These are phyloP conservation scores for Cadophora sp. DNA, from an alignment of 2,329 filamentous ascomycete genomes.

Conservation along the genomic window DNA sequence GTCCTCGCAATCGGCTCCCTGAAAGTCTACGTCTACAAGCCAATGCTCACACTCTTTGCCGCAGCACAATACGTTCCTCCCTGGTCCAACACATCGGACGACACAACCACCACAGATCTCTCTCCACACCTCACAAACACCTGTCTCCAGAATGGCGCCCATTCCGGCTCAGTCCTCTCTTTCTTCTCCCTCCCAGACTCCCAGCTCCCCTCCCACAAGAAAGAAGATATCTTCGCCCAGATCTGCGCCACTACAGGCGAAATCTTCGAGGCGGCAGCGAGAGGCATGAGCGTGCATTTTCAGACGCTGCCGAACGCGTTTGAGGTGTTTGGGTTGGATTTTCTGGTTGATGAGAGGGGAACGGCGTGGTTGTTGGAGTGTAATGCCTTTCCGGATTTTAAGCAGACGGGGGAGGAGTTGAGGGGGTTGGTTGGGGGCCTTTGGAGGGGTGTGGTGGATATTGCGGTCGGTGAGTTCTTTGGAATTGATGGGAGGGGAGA, in stretches of 20 bases:
- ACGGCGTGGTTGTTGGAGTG: conserved; percentile 83
- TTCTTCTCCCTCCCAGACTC: conserved; percentile 71
- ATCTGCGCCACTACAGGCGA: conserved; percentile 78
- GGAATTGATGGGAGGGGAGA: conserved; percentile 39
- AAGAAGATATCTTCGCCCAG: conserved; percentile 71
- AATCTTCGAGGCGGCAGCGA: conserved; percentile 84
- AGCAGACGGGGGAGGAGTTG: conserved; percentile 82
- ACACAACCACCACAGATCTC: conserved; percentile 57
- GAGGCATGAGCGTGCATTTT: conserved; percentile 88
- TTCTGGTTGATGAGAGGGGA: conserved; percentile 73
- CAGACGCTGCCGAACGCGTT: conserved; percentile 88
- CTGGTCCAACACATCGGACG: conserved; percentile 46
- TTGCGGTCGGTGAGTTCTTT: conserved; percentile 75
- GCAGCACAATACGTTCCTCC: conserved; percentile 75
- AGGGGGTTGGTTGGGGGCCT: conserved; percentile 75
- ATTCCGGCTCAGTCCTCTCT: conserved; percentile 70
- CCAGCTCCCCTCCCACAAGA: conserved; percentile 39
- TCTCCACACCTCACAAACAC: conserved; percentile 91
- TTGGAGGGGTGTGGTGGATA: conserved; percentile 75
- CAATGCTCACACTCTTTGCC: conserved; percentile 94
- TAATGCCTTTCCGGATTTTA: conserved; percentile 96
- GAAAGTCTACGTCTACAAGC: conserved; percentile 82
- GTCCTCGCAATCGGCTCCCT: conserved; percentile 82
- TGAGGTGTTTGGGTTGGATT: conserved; percentile 92
- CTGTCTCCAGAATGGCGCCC: conserved; percentile 74